These are phyloP conservation scores for Pseudopediastrum boryanum DNA, from an alignment of 139 green algal species.

Conservation along the genomic window DNA sequence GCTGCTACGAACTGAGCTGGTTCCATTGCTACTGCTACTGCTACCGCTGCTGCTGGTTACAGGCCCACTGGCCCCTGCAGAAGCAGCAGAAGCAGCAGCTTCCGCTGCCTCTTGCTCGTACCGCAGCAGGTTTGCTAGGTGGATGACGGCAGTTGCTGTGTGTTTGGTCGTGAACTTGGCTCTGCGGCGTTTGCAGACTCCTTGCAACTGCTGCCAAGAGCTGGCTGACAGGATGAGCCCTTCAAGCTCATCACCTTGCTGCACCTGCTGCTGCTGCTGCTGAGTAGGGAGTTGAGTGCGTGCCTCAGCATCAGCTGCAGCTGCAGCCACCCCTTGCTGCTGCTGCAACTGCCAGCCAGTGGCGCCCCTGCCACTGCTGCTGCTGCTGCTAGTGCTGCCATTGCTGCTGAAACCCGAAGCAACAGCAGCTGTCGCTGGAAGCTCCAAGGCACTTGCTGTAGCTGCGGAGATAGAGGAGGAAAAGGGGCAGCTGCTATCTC, in stretches of 20 bases:
- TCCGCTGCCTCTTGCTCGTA: too few relatives aligned
- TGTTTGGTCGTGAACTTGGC: too few relatives aligned
- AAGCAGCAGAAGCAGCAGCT: too few relatives aligned
- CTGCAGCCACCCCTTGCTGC: background rate
- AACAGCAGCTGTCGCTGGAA: too few relatives aligned
- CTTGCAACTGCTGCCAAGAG: too few relatives aligned
- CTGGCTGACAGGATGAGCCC: too few relatives aligned
- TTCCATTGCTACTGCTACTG: conserved; percentile 25
- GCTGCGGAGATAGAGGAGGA: background rate
- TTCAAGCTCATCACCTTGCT: background rate
- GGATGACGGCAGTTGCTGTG: too few relatives aligned
- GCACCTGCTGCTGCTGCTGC: background rate
- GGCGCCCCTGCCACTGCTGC: background rate
- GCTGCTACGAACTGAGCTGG: too few relatives aligned
- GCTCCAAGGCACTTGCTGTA: background rate
- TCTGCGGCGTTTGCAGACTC: too few relatives aligned
- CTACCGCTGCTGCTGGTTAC: too few relatives aligned
- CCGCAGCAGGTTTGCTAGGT: too few relatives aligned
- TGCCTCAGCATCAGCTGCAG: conserved; percentile 11
- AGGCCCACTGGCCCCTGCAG: too few relatives aligned
- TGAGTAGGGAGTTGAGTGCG: background rate
- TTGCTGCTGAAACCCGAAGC: conserved; percentile 9
- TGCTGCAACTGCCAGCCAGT: background rate
- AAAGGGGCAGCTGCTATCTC: background rate
- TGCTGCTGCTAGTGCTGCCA: background rate